A percentile compares a stretch with the other conserved stretches of the same genome.
These are phyloP conservation scores for Lactarius akahatsu DNA, from an alignment of 768 basidiomycete species.

Conservation along the genomic window DNA sequence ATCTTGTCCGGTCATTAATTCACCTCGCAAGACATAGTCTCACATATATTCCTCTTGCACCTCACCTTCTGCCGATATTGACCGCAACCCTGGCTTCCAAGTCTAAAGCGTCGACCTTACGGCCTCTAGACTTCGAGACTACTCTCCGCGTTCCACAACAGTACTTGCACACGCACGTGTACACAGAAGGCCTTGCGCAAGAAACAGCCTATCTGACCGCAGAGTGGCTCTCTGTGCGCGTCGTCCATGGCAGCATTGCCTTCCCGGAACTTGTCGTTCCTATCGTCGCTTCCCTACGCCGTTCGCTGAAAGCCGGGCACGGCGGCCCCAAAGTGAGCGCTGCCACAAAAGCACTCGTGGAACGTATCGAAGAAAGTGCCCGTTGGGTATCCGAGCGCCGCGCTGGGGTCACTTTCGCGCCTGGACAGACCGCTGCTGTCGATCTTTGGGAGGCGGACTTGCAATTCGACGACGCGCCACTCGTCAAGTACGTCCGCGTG, in stretches of 20 bases:
- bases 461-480: conserved; percentile 66
- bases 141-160: conserved; percentile 84
- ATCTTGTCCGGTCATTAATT: conserved; percentile 84
- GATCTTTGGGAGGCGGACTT: conserved; percentile 68
- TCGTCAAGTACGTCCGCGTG: conserved; percentile 79
- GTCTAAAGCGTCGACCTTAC: conserved; percentile 80
- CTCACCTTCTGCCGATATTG: conserved; percentile 85
- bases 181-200: conserved; percentile 78
- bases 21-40: conserved; percentile 81
- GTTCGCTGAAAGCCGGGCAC: conserved; percentile 65
- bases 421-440: conserved; percentile 67
- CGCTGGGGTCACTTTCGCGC: conserved; percentile 69
- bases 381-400: conserved; percentile 75
- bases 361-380: conserved; percentile 82
- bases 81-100: conserved; percentile 69
- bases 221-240: conserved; percentile 72
- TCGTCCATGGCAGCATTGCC: conserved; percentile 81
- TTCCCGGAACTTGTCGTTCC: conserved; percentile 94
- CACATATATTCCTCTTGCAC: conserved; percentile 83
- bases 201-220: conserved; percentile 76
- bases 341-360: conserved; percentile 72
- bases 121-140: conserved; percentile 86
- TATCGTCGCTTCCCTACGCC: conserved; percentile 66
- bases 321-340: conserved; percentile 55
- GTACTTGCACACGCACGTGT: conserved; percentile 85